Percentiles rank a stretch among this genome's conserved stretches.
These are phyloP conservation scores for Xylaria nigripes DNA, from an alignment of 495 filamentous ascomycete species.

Conservation along the genomic window DNA sequence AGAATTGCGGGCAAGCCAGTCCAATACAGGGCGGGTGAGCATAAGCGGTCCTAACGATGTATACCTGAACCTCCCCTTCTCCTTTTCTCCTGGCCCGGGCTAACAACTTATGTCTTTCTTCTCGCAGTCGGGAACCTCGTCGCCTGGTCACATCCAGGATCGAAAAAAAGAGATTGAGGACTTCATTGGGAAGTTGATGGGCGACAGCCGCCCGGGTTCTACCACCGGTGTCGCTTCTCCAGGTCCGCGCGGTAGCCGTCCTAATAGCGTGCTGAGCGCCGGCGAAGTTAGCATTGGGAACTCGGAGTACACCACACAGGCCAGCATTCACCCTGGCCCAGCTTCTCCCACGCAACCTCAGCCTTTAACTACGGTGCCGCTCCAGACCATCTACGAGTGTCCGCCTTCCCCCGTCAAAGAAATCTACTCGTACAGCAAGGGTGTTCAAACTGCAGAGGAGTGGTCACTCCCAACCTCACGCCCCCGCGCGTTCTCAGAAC, in stretches of 20 bases:
- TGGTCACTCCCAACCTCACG: constrained; percentile 47
- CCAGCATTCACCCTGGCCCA: constrained; percentile 28
- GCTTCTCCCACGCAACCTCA: constrained; percentile 19
- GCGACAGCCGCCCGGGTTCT: constrained; percentile 65
- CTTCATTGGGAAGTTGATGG: constrained; percentile 69
- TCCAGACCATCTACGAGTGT: constrained; percentile 67
- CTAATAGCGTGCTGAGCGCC: constrained; percentile 73
- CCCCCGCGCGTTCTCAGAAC: constrained; percentile 43
- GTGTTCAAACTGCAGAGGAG: constrained; percentile 71
- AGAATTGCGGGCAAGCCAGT: constrained; percentile 69
- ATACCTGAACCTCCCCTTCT: constrained; percentile 16
- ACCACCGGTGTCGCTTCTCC: constrained; percentile 58
- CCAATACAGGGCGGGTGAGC: constrained; percentile 53
- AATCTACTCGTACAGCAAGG: constrained; percentile 89
- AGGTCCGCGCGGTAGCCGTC: constrained; percentile 62
- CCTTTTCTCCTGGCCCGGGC: constrained; percentile 1
- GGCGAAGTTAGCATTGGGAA: constrained; percentile 65
- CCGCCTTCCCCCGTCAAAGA: constrained; percentile 66
- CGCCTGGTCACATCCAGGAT: constrained; percentile 59
- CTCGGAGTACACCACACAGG: constrained; percentile 44
- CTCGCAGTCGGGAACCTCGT: constrained; percentile 56
- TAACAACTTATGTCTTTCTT: constrained; percentile 16
- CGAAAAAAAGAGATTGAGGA: constrained; percentile 68
- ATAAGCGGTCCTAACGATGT: constrained; percentile 46
- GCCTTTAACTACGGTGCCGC: constrained; percentile 54